Base-by-base conservation (phyloP, 306 rosid species). In the Fragaria vesca region DNA sequence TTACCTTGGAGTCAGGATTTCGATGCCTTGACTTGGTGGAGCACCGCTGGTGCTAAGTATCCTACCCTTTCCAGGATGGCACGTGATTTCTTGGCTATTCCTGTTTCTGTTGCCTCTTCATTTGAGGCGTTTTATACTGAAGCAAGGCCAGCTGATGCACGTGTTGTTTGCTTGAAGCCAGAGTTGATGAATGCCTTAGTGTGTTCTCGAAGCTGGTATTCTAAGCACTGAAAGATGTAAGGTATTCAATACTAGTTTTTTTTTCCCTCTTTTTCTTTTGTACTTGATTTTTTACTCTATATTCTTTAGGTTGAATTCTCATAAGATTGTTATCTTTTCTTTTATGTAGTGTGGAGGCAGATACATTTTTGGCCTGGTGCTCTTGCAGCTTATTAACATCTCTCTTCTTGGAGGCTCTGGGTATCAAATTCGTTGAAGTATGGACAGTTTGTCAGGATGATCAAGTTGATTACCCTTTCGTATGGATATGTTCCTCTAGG, bases 161-260 rank as follows among this genome's bases (percentile, higher is more conserved):
- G 26, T 24, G 26, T 24, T 24, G 26, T 24, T 24, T 24, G 26
- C 26, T 24, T 24, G 26, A 38, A 38, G 42, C 42, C 42, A 38
- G 42, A 38, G 42, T 38, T 38, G 42, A 38, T 38, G 42, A 38
- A 69, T 54, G 75, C 45, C 69, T 1, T 17, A 4, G 21, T 57
- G 42, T 78, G 81, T 15, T 58, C 63, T 8, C 40, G 20, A 9
- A 78, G 76, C 34, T 70, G 81, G 74, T 57, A 1, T 71, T 6
- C 16, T 17, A 38, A 38, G 42, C 42, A 38, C 42, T 38, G 42
- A 38, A 16, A 17, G 24, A 26, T 58, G 5, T 58, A 4, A 21
- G 34, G 65, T 58, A 58, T 9, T 24, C 26, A 24, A 24, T 24
- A 9, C 63, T 55, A 55, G 38, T 21, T n/a, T 57, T 18, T 18